Conservation (phyloP, 2,329 filamentous ascomycete genomes). For the Fusarium albidum region DNA sequence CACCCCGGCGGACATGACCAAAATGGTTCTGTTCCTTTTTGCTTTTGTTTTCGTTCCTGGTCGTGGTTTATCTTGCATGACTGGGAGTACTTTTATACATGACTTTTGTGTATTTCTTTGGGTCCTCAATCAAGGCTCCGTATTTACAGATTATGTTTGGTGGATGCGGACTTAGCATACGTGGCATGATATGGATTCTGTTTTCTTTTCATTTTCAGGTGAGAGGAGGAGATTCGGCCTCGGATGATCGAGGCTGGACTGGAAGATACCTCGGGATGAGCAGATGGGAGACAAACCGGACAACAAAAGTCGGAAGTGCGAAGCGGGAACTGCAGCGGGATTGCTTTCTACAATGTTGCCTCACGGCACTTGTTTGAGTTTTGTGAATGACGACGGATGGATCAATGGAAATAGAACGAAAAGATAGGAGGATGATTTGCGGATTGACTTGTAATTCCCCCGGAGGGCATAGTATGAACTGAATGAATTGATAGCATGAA, state of each 20-base stretch:
- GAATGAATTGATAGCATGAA: slow-evolving; percentile 17
- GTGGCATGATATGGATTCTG: slow-evolving; percentile 17
- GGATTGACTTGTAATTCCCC: slow-evolving; percentile 34
- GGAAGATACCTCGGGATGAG: slow-evolving; percentile 9
- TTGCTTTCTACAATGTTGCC: slow-evolving; percentile 55
- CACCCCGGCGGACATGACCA: slow-evolving; percentile 6
- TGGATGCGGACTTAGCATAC: slow-evolving; percentile 23
- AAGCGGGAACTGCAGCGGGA: slow-evolving; percentile 29
- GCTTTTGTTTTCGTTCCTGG: slow-evolving; percentile 13
- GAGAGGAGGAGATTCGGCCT: not conserved
- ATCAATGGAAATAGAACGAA: slow-evolving; percentile 7
- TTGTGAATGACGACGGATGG: slow-evolving; percentile 25
- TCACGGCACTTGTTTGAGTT: slow-evolving; percentile 54
- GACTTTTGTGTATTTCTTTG: slow-evolving; percentile 31
- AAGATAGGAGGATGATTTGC: not conserved
- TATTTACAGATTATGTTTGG: slow-evolving; percentile 37
- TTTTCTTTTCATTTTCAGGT: slow-evolving; percentile 1
- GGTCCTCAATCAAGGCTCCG: slow-evolving; percentile 12
- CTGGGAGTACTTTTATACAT: slow-evolving; percentile 8
- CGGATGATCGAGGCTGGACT: not conserved
- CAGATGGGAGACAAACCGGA: slow-evolving; percentile 20
- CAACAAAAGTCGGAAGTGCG: slow-evolving; percentile 27
- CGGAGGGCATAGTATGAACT: slow-evolving; percentile 33
- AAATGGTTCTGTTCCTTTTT: slow-evolving; percentile 16
- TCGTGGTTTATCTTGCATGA: slow-evolving; percentile 6